Percentiles rank a stretch among this genome's conserved stretches.
phyloP scores from a whole-genome alignment of 2,329 filamentous ascomycete species.

The Verticillium albo-atrum region DNA sequence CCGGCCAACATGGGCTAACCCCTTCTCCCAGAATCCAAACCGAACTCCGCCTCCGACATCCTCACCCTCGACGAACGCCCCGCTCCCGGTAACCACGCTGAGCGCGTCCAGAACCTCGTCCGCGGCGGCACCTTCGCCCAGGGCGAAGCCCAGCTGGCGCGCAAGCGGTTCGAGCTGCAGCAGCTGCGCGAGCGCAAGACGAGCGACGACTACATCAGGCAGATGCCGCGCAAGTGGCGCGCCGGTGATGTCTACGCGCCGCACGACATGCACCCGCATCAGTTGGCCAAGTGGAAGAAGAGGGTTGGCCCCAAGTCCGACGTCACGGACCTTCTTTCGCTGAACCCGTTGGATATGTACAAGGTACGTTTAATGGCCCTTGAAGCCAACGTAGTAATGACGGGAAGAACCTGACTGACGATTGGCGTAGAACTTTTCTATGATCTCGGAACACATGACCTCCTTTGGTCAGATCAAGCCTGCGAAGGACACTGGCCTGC shows the following conservation, averaged over 20 bases:
- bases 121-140: constrained; percentile 17
- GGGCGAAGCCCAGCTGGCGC: constrained; percentile 13
- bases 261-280: constrained; percentile 72
- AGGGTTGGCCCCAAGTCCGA: constrained; percentile 55
- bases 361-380: constrained; percentile 54
- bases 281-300: constrained; percentile 78
- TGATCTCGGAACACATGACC: constrained; percentile 86
- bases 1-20: not conserved
- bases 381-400: not conserved
- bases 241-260: constrained; percentile 85
- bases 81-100: not conserved
- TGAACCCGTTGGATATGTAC: constrained; percentile 82
- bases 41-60: constrained; percentile 7
- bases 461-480: constrained; percentile 81
- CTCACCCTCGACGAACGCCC: constrained; percentile 9
- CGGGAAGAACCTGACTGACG: not conserved
- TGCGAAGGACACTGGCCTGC: constrained; percentile 69
- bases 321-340: constrained; percentile 71
- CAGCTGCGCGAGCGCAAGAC: constrained; percentile 32
- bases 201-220: constrained; percentile 51
- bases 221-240: constrained; percentile 68
- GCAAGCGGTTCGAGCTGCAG: constrained; percentile 29
- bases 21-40: not conserved
- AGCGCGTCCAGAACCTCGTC: constrained; percentile 8
- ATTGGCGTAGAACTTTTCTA: constrained; percentile 71